Percentiles rank a stretch among this genome's conserved stretches.
Conservation (phyloP, 768 basidiomycete genomes). For the Pholiota molesta region DNA sequence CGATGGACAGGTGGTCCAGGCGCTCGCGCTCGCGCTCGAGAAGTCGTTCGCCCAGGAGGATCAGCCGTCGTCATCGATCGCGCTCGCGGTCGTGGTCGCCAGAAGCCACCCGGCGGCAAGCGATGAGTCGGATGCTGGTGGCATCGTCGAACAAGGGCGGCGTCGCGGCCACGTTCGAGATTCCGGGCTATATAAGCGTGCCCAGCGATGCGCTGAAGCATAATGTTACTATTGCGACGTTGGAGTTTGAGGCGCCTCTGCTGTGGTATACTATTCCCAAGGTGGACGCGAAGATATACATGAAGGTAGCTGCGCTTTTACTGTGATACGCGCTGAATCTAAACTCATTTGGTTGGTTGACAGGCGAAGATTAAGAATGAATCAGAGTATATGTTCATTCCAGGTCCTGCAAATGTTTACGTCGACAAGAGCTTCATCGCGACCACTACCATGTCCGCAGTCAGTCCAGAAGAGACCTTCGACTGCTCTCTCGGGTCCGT, state of each 20-base stretch:
- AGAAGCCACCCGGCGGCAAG: not conserved
- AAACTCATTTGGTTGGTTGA: not conserved
- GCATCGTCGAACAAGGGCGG: conserved; percentile 25
- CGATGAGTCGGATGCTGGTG: not conserved
- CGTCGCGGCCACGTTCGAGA: conserved; percentile 32
- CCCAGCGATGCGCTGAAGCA: conserved; percentile 30
- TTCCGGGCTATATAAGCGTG: conserved; percentile 33
- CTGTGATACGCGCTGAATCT: not conserved
- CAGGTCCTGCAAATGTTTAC: conserved; percentile 48
- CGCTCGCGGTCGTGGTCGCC: not conserved
- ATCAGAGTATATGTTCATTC: conserved; percentile 50
- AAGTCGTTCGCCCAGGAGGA: not conserved
- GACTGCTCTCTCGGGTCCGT: conserved; percentile 42
- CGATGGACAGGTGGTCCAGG: too few species aligned
- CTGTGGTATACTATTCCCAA: conserved; percentile 38
- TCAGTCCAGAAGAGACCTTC: conserved; percentile 42
- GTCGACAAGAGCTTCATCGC: conserved; percentile 54
- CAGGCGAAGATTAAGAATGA: conserved; percentile 51
- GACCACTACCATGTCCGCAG: conserved; percentile 36
- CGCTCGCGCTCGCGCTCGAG: not conserved
- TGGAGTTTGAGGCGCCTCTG: conserved; percentile 32
- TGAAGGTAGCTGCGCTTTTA: conserved; percentile 25
- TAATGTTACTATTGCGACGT: conserved; percentile 33
- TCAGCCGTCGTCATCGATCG: not conserved
- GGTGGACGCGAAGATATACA: conserved; percentile 29